Base-by-base conservation (phyloP, 495 filamentous ascomycete genomes). In the Massariosphaeria phaeospora region DNA sequence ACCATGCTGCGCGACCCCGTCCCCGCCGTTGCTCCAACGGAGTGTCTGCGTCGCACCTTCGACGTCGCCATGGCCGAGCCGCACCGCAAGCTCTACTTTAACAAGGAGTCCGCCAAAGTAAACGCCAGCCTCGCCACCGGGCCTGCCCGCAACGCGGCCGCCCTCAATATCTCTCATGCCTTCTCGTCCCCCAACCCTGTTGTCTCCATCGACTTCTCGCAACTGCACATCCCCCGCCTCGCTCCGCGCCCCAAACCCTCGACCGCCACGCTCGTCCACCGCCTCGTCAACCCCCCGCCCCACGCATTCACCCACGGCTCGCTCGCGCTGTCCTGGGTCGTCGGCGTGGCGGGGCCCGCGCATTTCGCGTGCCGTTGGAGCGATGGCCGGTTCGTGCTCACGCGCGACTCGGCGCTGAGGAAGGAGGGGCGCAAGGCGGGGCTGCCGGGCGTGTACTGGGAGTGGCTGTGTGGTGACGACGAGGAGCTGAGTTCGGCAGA, bases 401-500 rank as follows among this genome's bases (percentile, higher is more conserved):
- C 11, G 20, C 11, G 26, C 15, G 20, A 17, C 13, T 57, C 54
- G 5, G 36, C 23, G 46, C 17, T 57, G 1, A n/a, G 54, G n/a
- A 11, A 3, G 1, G 6, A 24, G 2, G 54, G 54, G 4, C 11
- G 6, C 15, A 9, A 29, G 29, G 8, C 34, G 6, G 54, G 54
- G 9, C 8, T 57, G 10, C 44, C 45, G 17, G 35, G 18, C 9
- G 44, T 38, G 9, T 44, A 11, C 13, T 48, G 8, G 5, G 38
- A 20, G 1, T 57, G 44, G 44, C 36, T 57, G 9, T 57, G 45
- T 29, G 54, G 54, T 0, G 45, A 57, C 38, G 46, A 50, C 23
- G 13, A 25, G 6, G 27, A 43, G 10, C 10, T 15, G 5, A 39
- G 26, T 15, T 33, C 44, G 9, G 25, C 45, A 3, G 54, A 49